Evolutionary conservation across 495 filamentous ascomycete species (phyloP), one percentile per base, ranked within the genome.

Genomic region (Talaromyces proteolyticus): DNA sequence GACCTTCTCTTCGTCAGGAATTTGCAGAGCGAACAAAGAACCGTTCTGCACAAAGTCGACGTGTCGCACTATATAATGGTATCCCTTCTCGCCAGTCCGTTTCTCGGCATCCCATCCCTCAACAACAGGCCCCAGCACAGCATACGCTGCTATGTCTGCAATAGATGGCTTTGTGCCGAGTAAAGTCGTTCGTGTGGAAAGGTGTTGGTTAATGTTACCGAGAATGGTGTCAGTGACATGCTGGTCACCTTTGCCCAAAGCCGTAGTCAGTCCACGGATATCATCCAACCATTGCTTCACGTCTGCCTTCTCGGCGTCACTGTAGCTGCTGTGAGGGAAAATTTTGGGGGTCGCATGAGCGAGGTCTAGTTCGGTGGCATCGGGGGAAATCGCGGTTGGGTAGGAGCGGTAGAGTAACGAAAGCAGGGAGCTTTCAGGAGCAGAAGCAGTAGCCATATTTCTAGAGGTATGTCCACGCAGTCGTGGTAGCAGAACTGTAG

Each of bases 1-100:
- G 56, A 97, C 72, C 74, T 93, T 96, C 63, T 96, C 86, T 50
- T 73, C 75, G 40, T 86, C 82, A 44, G 74, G 68, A 45, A 95
- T 69, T 51, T 76, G 77, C 50, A 96, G 75, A 6, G 79, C 79
- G 57, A 95, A 94, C 42, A 91, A 51, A 1, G 81, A 77, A 43
- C 86, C 80, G 70, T 94, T 95, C 73, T 98, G 93, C 50, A 98
- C 86, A 62, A 96, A 95, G 66, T 96, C 93, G 55, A 95, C 68
- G 59, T 85, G 87, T 26, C 93, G 90, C 26, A 98, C 89, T 57
- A 96, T 87, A 65, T 97, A 82, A 58, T 93, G 90, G 62, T 83
- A 87, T 48, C 93, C 93, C 42, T 89, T 75, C 73, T 96, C 81
- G 26, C 93, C 93, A 5, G 93, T 95, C 57, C 87, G 82, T 76